Percentiles rank a stretch among this genome's conserved stretches.
These are phyloP conservation scores for Fomitopsis schrenkii DNA, from an alignment of 1,284 basidiomycete species.

Conservation along the genomic window DNA sequence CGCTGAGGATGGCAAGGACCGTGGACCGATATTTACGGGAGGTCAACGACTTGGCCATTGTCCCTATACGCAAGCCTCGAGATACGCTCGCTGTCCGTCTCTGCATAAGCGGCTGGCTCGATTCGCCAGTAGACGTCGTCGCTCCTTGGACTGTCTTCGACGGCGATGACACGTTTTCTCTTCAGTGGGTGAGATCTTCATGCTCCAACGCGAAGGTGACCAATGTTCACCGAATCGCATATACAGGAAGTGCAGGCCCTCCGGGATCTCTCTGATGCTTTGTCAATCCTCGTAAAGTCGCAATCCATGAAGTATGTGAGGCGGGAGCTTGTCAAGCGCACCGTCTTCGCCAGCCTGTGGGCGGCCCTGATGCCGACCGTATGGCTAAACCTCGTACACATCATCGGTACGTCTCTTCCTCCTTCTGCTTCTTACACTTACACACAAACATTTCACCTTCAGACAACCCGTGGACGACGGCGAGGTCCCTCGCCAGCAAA, in stretches of 20 bases:
- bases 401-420: constrained; percentile 40
- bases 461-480: constrained; percentile 63
- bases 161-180: constrained; percentile 50
- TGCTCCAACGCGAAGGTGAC: not conserved
- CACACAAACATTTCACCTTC: not conserved
- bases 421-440: not conserved
- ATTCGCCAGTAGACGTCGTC: constrained; percentile 39
- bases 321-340: constrained; percentile 45
- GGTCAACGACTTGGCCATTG: constrained; percentile 48
- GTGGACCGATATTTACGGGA: constrained; percentile 48
- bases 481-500: constrained; percentile 47
- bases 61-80: constrained; percentile 38
- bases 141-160: constrained; percentile 51
- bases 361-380: constrained; percentile 48
- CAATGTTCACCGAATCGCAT: not conserved
- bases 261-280: constrained; percentile 43
- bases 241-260: constrained; percentile 53
- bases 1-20: constrained; percentile 43
- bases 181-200: constrained; percentile 48
- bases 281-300: constrained; percentile 41
- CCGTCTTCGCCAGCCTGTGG: constrained; percentile 47
- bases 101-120: constrained; percentile 56
- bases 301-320: constrained; percentile 49
- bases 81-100: constrained; percentile 50
- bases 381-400: constrained; percentile 48